Percentiles rank a stretch among this genome's conserved stretches.
These are phyloP conservation scores for Cymbopogon flexuosus DNA, from an alignment of 202 grass and related monocot species.

Conservation along the genomic window DNA sequence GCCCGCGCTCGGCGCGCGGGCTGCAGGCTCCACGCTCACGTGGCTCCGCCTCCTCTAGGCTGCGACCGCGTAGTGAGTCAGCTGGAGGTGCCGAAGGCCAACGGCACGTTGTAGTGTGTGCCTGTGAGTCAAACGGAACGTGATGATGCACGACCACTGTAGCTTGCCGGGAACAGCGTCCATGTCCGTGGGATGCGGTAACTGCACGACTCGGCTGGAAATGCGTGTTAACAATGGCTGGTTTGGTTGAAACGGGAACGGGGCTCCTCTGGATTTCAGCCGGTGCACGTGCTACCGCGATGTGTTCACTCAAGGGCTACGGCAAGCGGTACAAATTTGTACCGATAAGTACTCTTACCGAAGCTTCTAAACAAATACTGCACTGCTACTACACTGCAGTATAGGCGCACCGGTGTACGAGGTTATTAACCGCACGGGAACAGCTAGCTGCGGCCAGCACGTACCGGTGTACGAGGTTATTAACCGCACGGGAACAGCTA, in stretches of 20 bases:
- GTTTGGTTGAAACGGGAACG: not conserved
- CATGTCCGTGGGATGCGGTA: not conserved
- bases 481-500: not conserved
- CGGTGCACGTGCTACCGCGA: not conserved
- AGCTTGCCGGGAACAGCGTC: not conserved
- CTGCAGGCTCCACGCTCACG: conserved; percentile 24
- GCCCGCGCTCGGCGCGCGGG: not conserved
- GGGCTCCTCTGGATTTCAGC: not conserved
- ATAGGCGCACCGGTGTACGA: not conserved
- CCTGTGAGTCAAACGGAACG: conserved; percentile 17
- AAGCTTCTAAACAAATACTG: not conserved
- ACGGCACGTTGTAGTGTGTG: not conserved
- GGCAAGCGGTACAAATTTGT: not conserved
- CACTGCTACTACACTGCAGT: not conserved
- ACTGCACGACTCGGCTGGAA: not conserved
- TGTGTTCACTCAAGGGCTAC: not conserved
- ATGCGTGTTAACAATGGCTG: not conserved
- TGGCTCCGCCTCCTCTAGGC: not conserved
- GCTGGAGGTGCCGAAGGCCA: too few relatives aligned
- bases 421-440: not conserved
- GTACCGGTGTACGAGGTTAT: not conserved
- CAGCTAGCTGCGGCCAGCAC: not conserved
- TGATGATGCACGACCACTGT: conserved; percentile 17
- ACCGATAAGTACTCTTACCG: not conserved
- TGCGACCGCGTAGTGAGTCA: too few relatives aligned